Base-by-base conservation (phyloP, 2,329 filamentous ascomycete genomes). In the Aureobasidium sp. region DNA sequence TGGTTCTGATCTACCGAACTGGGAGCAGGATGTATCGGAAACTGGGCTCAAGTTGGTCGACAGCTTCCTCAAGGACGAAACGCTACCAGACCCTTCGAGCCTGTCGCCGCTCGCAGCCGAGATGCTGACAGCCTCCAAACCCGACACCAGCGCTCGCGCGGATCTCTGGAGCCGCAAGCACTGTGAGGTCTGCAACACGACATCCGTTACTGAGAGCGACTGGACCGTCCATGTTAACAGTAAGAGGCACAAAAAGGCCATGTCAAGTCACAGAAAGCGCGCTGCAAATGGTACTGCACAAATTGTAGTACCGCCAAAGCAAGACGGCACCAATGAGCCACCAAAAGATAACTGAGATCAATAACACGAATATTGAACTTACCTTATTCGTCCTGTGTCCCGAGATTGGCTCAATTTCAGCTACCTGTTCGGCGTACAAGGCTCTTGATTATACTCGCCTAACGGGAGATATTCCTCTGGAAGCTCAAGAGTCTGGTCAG, bases 161-260 rank as follows among this genome's bases (percentile, higher is more conserved):
- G 78, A 80, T 63, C 69, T 77, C 1, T 82, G 79, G 73, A 70
- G 77, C 29, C 78, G 79, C 64, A 79, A 82, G 67, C 82, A 81
- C 20, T 99, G 94, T 69, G 85, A 90, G 2, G 67, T 86, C 0
- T 99, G 94, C 70, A 77, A 78, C 17, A 82, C 79, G 53, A 81
- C 79, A 1, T 76, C 82, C 63, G 78, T 82, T 39, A 82, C 79
- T 0, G 78, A 82, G 63, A 78, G 80, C 32, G 81, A 86, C 64
- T 87, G 84, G 84, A 71, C 75, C 24, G 70, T 78, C 39, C 85
- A 87, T 71, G 69, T 83, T 12, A 77, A 77, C 57, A 84, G 84
- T 62, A 76, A 80, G 41, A 72, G 75, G 3, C 85, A 90, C 67
- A 73, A 74, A 50, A 72, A 74, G 63, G 64, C 67, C 12, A 65